phyloP scores from a whole-genome alignment of 768 basidiomycete species.

The Hypholoma sublateritium region DNA sequence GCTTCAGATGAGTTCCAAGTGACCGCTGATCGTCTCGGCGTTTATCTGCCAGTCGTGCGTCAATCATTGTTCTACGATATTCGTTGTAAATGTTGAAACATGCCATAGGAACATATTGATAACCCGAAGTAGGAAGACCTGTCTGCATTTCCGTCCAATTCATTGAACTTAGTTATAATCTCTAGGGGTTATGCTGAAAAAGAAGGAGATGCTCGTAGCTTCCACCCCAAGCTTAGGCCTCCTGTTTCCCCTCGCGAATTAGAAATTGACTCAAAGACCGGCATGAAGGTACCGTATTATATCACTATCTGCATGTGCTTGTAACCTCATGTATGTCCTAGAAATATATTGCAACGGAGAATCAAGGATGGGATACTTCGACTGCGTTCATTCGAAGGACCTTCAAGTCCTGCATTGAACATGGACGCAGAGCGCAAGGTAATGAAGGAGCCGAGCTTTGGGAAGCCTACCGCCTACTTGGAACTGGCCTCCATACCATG shows the following conservation, averaged over 20 bases:
- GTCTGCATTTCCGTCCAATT: not conserved
- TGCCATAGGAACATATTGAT: constrained; percentile 66
- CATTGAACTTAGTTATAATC: not conserved
- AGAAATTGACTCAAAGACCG: constrained; percentile 71
- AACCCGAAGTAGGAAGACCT: constrained; percentile 56
- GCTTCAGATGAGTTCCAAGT: constrained; percentile 71
- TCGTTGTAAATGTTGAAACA: not conserved
- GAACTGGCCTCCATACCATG: constrained; percentile 64
- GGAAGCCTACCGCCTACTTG: constrained; percentile 72
- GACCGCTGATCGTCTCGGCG: constrained; percentile 69
- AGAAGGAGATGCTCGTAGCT: constrained; percentile 70
- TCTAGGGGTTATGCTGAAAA: constrained; percentile 64
- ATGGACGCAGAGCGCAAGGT: constrained; percentile 57
- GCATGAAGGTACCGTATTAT: constrained; percentile 67
- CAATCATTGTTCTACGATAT: constrained; percentile 18
- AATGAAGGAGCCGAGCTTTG: constrained; percentile 55
- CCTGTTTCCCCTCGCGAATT: constrained; percentile 74
- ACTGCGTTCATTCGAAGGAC: constrained; percentile 64
- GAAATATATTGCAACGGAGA: constrained; percentile 80
- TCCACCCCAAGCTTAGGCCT: constrained; percentile 71
- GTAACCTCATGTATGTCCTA: constrained; percentile 19
- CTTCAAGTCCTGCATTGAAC: constrained; percentile 64
- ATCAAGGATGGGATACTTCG: constrained; percentile 72
- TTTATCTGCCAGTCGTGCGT: constrained; percentile 66
- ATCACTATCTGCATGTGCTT: not conserved